Evolutionary conservation across 345 rosid species (phyloP).

Genomic region (Gossypium anomalum): DNA sequence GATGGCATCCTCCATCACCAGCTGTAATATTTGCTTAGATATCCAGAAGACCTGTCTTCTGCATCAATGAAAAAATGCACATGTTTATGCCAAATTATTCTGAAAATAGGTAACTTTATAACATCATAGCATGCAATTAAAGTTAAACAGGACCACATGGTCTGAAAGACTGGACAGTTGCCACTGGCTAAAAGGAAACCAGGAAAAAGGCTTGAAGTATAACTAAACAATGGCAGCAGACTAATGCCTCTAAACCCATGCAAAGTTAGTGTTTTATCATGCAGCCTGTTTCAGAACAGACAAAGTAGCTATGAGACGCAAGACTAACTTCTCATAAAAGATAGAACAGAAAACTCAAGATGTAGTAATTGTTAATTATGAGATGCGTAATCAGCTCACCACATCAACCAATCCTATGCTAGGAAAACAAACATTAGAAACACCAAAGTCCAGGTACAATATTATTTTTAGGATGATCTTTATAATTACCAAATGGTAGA

Average conservation of each 20-base stretch:
- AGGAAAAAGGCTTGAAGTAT: slow-evolving; percentile 1
- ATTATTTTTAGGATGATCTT: not conserved
- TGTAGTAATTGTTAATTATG: not conserved
- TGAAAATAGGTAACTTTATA: not conserved
- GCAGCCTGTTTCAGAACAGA: not conserved
- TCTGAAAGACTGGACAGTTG: not conserved
- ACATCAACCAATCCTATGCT: not conserved
- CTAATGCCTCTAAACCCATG: not conserved
- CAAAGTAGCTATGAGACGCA: not conserved
- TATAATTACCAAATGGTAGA: not conserved
- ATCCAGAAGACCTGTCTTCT: slow-evolving; percentile 99
- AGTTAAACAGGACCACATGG: not conserved
- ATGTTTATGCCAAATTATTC: slow-evolving; percentile 9
- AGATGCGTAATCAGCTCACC: not conserved
- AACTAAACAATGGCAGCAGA: not conserved
- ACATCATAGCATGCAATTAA: not conserved
- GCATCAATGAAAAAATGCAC: slow-evolving; percentile 25
- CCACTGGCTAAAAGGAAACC: not conserved
- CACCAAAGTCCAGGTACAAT: not conserved
- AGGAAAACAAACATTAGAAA: not conserved
- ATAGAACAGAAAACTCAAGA: slow-evolving; percentile 1
- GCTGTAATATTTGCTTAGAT: slow-evolving; percentile 88
- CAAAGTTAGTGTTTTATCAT: not conserved
- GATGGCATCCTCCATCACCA: slow-evolving; percentile 97
- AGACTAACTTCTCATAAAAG: not conserved